These are phyloP conservation scores for Umbilicus rupestris DNA, from an alignment of 164 flowering plant species.

Conservation along the genomic window DNA sequence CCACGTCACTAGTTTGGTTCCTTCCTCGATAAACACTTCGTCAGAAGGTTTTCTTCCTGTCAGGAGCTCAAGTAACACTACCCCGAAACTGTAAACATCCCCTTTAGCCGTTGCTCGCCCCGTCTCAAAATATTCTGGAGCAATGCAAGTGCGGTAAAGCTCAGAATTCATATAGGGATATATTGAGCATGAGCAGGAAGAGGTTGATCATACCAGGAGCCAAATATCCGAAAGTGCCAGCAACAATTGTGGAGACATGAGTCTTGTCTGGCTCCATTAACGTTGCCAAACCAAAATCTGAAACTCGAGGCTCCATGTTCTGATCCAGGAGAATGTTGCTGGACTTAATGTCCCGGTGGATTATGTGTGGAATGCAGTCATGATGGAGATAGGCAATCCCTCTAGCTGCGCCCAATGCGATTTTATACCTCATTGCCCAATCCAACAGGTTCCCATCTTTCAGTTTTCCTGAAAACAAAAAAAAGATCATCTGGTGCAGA, in stretches of 20 bases:
- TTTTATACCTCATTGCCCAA: conserved; percentile 76
- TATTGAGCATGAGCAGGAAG: not conserved
- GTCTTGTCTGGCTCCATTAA: conserved; percentile 84
- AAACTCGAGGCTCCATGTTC: conserved; percentile 81
- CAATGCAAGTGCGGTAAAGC: not conserved
- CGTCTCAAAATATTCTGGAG: conserved; percentile 83
- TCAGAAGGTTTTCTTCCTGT: conserved; percentile 85
- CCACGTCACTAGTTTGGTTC: conserved; percentile 93
- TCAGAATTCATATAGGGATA: not conserved
- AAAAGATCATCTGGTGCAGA: not conserved
- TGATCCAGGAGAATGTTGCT: conserved; percentile 84
- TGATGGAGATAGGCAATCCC: conserved; percentile 91
- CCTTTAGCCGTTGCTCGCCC: conserved; percentile 91
- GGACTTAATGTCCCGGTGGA: conserved; percentile 91
- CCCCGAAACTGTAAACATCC: conserved; percentile 94
- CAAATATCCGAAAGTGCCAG: conserved; percentile 94
- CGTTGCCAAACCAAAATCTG: conserved; percentile 93
- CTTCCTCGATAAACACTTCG: conserved; percentile 74
- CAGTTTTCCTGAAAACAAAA: conserved; percentile 43
- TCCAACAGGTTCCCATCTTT: conserved; percentile 42
- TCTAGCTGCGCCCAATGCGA: conserved; percentile 85
- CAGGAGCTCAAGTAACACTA: conserved; percentile 77
- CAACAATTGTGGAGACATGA: conserved; percentile 85
- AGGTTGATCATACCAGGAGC: conserved; percentile 62
- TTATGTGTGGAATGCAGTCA: conserved; percentile 91